Conservation (phyloP, 1,284 basidiomycete genomes). For the Dichomitus squalens region DNA sequence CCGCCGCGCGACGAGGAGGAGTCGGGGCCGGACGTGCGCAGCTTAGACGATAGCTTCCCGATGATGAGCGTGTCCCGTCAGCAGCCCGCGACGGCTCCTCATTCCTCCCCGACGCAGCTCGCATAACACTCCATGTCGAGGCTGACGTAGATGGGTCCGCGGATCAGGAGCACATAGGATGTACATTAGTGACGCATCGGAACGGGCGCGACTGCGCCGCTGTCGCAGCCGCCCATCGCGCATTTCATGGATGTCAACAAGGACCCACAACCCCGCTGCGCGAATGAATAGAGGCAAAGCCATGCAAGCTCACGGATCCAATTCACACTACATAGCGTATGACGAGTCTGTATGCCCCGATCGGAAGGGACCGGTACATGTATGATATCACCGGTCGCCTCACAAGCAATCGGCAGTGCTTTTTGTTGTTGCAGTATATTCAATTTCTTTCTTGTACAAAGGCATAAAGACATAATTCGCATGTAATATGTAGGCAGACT, state of each 20-base stretch:
- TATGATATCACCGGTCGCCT: too few species aligned
- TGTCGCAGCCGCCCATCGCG: background rate
- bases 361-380: too few species aligned
- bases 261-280: conserved; percentile 17
- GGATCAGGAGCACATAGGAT: background rate
- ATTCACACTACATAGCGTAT: too few species aligned
- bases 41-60: background rate
- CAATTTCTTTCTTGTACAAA: background rate
- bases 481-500: background rate
- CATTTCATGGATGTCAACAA: conserved; percentile 10
- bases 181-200: background rate
- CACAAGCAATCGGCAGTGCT: too few species aligned
- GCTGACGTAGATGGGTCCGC: too few species aligned
- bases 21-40: background rate
- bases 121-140: background rate
- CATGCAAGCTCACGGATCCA: too few species aligned
- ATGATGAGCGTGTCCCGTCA: background rate
- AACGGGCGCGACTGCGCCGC: background rate
- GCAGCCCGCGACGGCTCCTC: background rate
- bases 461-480: background rate
- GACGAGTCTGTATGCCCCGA: background rate
- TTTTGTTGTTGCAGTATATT: background rate
- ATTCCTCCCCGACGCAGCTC: background rate
- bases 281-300: background rate
- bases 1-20: background rate